Evolutionary conservation across 106 monocot species (phyloP).

Genomic region (Chionographis japonica): DNA sequence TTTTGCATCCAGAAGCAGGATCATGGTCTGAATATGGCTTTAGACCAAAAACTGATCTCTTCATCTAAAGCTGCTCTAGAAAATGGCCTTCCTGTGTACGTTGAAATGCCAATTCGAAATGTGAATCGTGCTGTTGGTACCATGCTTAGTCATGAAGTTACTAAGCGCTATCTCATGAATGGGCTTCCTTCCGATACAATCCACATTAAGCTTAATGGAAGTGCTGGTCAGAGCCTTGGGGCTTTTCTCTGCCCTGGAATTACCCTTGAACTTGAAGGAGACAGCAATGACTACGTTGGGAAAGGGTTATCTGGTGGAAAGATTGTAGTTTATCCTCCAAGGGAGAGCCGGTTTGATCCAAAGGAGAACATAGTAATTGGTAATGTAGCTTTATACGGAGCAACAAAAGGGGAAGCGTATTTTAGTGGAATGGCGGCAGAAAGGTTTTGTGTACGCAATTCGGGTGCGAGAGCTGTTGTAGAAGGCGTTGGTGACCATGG

Average conservation of each 20-base stretch:
- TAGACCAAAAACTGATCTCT: constrained; percentile 69
- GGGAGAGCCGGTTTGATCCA: constrained; percentile 74
- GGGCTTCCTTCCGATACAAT: constrained; percentile 81
- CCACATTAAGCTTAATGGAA: constrained; percentile 82
- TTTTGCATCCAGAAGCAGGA: constrained; percentile 94
- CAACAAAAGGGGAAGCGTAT: constrained; percentile 93
- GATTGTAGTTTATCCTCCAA: constrained; percentile 88
- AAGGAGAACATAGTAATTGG: constrained; percentile 98
- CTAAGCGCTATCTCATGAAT: constrained; percentile 71
- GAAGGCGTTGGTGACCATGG: constrained; percentile 99
- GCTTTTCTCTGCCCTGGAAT: constrained; percentile 97
- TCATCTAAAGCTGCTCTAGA: constrained; percentile 67
- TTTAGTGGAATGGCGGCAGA: constrained; percentile 99
- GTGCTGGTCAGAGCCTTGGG: constrained; percentile 94
- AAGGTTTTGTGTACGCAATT: constrained; percentile 96
- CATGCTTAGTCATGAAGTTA: constrained; percentile 96
- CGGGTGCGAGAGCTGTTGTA: constrained; percentile 94
- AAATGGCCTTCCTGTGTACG: constrained; percentile 61
- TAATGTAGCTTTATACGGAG: constrained; percentile 97
- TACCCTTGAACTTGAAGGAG: constrained; percentile 97
- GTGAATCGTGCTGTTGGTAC: constrained; percentile 98
- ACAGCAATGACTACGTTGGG: constrained; percentile 98
- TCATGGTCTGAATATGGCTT: constrained; percentile 87
- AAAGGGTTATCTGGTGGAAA: constrained; percentile 98
- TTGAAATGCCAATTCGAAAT: constrained; percentile 70